These are phyloP conservation scores for Conticribra guillardii DNA, from an alignment of 108 stramenopile species.

Conservation along the genomic window DNA sequence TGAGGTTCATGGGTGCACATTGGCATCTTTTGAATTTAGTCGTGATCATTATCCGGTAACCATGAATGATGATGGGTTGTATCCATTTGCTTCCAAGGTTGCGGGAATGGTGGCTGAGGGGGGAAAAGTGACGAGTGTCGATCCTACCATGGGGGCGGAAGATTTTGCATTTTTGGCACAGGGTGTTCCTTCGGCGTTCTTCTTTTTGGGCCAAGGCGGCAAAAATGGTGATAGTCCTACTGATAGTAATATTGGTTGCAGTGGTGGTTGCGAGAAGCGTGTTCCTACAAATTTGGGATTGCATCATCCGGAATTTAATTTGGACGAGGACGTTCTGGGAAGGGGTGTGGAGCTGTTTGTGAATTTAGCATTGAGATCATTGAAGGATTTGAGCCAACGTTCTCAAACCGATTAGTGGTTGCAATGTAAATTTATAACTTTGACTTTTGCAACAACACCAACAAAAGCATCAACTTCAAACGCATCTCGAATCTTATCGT, in stretches of 20 bases:
- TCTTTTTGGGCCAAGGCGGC: constrained; percentile 83
- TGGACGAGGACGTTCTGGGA: constrained; percentile 81
- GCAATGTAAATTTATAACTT: too few species aligned
- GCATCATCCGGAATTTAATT: constrained; percentile 86
- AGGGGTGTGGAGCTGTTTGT: constrained; percentile 82
- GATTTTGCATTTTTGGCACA: constrained; percentile 91
- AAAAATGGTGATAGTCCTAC: constrained; percentile 2
- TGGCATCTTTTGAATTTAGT: constrained; percentile 58
- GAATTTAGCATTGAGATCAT: constrained; percentile 76
- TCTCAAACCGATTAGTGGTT: too few species aligned
- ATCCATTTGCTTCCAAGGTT: constrained; percentile 65
- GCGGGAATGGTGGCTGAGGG: constrained; percentile 67
- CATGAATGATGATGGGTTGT: constrained; percentile 80
- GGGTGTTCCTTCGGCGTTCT: constrained; percentile 75
- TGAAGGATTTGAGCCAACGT: constrained; percentile 52
- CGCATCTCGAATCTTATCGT: too few species aligned
- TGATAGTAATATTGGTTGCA: constrained; percentile 10
- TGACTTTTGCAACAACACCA: too few species aligned
- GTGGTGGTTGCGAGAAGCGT: neutral
- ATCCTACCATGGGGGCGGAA: constrained; percentile 93
- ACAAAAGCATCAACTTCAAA: too few species aligned
- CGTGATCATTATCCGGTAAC: constrained; percentile 90
- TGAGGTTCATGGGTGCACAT: constrained; percentile 73
- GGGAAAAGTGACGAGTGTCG: constrained; percentile 49
- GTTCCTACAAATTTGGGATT: constrained; percentile 73